phyloP scores from a whole-genome alignment of 495 filamentous ascomycete genomes.

The Daldinia decipiens region DNA sequence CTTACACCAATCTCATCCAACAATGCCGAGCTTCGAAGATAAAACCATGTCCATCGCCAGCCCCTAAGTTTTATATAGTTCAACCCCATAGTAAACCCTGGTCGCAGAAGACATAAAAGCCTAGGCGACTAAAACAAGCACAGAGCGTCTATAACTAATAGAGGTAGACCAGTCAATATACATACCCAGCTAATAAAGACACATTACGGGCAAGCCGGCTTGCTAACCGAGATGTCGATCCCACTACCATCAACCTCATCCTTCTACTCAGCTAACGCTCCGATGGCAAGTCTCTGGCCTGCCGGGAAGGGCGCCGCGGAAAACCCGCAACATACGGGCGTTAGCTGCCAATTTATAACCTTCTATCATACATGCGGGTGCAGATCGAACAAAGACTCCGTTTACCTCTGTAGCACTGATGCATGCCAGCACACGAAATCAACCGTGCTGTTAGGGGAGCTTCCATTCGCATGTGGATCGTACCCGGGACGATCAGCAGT shows the following conservation, averaged over 20 bases:
- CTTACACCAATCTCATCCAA: background rate
- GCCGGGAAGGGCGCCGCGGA: background rate
- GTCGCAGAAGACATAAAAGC: background rate
- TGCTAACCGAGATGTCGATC: conserved; percentile 25
- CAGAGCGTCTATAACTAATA: background rate
- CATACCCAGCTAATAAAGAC: background rate
- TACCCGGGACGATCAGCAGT: conserved; percentile 6
- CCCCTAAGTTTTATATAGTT: background rate
- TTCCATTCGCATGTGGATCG: conserved; percentile 28
- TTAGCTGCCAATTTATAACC: conserved; percentile 7
- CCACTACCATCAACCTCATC: background rate
- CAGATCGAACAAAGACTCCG: background rate
- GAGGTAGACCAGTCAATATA: background rate
- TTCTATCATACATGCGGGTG: conserved; percentile 36
- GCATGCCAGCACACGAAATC: conserved; percentile 8
- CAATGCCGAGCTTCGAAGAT: background rate
- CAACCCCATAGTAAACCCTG: background rate
- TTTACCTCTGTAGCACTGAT: conserved; percentile 10
- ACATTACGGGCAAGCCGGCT: conserved; percentile 36
- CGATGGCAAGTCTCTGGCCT: background rate
- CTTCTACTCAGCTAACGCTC: background rate
- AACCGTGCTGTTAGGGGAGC: conserved; percentile 21
- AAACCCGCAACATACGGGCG: too few species aligned
- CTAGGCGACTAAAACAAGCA: background rate
- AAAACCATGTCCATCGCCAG: background rate